phyloP scores from a whole-genome alignment of 805 yeast species.

The Yarrowia bubula region DNA sequence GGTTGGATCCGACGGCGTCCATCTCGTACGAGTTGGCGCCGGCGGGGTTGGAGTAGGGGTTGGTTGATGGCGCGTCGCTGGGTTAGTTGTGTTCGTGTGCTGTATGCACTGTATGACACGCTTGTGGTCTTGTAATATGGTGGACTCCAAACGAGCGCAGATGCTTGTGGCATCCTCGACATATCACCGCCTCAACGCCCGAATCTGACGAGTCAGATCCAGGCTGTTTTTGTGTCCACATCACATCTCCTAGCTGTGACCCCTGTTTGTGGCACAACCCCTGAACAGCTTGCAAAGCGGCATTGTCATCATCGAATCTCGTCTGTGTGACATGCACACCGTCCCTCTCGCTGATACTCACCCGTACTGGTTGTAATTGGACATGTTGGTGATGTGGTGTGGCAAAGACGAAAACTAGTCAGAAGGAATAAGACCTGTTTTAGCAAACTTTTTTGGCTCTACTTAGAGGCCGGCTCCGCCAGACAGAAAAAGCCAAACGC shows the following conservation, averaged over 20 bases:
- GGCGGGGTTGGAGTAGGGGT: conserved; percentile 27
- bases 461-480: not conserved
- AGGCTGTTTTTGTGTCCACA: too few relatives aligned
- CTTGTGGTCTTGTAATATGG: too few relatives aligned
- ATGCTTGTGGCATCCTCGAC: too few relatives aligned
- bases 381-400: conserved; percentile 7
- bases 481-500: not conserved
- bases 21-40: conserved; percentile 26
- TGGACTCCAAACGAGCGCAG: too few relatives aligned
- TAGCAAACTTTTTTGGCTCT: conserved; percentile 17
- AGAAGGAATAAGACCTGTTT: not conserved
- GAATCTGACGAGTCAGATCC: too few relatives aligned
- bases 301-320: too few relatives aligned
- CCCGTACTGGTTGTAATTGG: conserved; percentile 27
- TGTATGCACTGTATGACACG: not conserved
- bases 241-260: too few relatives aligned
- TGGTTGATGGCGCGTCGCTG: conserved; percentile 22
- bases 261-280: too few relatives aligned
- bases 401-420: not conserved
- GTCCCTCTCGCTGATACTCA: not conserved
- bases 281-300: too few relatives aligned
- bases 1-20: conserved; percentile 24
- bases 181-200: too few relatives aligned
- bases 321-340: not conserved
- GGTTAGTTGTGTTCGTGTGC: not conserved